phyloP scores from a whole-genome alignment of 169 alveolate species.

The Hepatocystis sp. region DNA sequence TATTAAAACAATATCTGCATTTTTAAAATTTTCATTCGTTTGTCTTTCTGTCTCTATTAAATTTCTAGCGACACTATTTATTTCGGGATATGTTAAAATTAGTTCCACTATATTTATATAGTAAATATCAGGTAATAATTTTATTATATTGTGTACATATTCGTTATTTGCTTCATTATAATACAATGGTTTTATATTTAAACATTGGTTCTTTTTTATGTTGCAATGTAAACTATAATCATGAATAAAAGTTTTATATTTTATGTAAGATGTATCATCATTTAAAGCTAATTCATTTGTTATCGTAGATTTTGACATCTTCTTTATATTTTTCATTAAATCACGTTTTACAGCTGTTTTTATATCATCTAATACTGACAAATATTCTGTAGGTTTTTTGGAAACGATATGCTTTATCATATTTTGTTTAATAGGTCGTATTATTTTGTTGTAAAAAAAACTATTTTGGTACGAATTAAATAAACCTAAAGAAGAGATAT shows the following conservation, averaged over 20 bases:
- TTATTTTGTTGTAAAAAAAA: constrained; percentile 13
- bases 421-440: not conserved
- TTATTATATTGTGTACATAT: not conserved
- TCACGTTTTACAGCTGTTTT: too few relatives aligned
- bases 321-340: too few relatives aligned
- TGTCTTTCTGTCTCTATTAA: too few relatives aligned
- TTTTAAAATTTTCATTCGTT: constrained; percentile 18
- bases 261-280: not conserved
- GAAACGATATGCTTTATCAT: constrained; percentile 9
- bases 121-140: constrained; percentile 31
- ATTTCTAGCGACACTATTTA: constrained; percentile 19
- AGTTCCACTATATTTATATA: constrained; percentile 28
- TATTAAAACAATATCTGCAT: constrained; percentile 17
- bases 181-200: constrained; percentile 42
- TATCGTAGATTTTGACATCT: too few relatives aligned
- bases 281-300: constrained; percentile 31
- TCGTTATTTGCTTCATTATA: constrained; percentile 9
- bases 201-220: not conserved
- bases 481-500: too few relatives aligned
- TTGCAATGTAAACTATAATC: not conserved
- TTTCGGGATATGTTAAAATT: constrained; percentile 27
- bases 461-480: constrained; percentile 26
- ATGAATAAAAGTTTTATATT: constrained; percentile 17
- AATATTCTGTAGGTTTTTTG: not conserved
- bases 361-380: constrained; percentile 28